These are phyloP conservation scores for Quambalaria eucalypti DNA, from an alignment of 1,284 basidiomycete genomes.

Conservation along the genomic window DNA sequence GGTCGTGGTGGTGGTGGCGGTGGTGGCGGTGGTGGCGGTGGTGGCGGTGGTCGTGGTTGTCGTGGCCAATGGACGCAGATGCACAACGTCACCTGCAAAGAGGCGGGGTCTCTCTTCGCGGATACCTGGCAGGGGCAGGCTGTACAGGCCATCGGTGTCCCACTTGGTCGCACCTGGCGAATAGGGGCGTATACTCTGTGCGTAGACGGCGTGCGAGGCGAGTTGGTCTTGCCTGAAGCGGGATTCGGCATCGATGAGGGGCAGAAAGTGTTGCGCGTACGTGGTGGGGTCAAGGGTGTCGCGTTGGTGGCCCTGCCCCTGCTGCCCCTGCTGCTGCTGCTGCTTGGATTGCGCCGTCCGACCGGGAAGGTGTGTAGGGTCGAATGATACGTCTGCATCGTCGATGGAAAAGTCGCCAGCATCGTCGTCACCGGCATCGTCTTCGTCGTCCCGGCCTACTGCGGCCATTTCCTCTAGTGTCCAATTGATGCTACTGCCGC, in stretches of 20 bases:
- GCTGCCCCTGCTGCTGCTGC: background rate
- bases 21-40: too few species aligned
- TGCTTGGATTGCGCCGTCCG: background rate
- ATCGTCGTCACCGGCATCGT: background rate
- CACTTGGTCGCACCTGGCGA: too few species aligned
- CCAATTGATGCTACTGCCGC: background rate
- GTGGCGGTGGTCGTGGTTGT: background rate
- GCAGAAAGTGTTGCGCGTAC: background rate
- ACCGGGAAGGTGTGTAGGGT: background rate
- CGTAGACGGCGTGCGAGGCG: slow-evolving; percentile 1
- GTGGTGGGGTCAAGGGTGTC: background rate
- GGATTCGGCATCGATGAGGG: slow-evolving; percentile 1
- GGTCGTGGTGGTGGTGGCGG: background rate
- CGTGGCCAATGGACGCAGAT: slow-evolving; percentile 3
- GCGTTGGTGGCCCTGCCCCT: too few species aligned
- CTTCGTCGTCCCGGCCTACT: background rate
- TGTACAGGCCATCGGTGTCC: slow-evolving; percentile 2
- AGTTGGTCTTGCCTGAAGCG: background rate
- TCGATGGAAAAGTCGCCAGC: too few species aligned
- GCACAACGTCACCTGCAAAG: slow-evolving; percentile 1
- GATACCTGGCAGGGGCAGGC: slow-evolving; percentile 6
- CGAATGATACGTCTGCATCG: too few species aligned
- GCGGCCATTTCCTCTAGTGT: background rate
- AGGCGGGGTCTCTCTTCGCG: slow-evolving; percentile 8
- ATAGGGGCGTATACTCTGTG: background rate